A percentile compares a stretch with the other conserved stretches of the same genome.
Evolutionary conservation across 352 stramenopile genomes (phyloP).

Genomic region (Pythium monospermum): DNA sequence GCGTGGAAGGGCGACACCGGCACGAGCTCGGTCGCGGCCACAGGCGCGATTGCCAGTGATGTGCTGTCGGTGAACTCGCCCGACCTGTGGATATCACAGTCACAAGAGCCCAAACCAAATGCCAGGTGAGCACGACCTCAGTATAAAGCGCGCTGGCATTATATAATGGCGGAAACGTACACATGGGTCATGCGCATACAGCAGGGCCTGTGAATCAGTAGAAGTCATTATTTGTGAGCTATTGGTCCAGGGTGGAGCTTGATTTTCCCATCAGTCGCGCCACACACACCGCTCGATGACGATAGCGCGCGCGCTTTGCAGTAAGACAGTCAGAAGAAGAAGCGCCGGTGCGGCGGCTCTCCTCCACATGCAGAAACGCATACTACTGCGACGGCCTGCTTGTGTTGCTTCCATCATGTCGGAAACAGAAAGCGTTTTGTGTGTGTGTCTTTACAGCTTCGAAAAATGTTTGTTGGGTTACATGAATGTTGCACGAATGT

Average conservation of each 20-base stretch:
- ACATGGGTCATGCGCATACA: constrained; percentile 63
- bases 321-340: neutral
- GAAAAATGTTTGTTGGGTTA: no score
- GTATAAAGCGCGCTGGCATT: neutral
- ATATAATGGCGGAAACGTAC: constrained; percentile 27
- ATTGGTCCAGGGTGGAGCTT: neutral
- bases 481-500: constrained; percentile 7
- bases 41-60: constrained; percentile 26
- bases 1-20: constrained; percentile 48
- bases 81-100: constrained; percentile 26
- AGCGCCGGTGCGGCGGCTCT: neutral
- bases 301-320: constrained; percentile 22
- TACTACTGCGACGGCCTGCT: constrained; percentile 4
- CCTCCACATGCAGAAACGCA: no score
- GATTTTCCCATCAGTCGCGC: neutral
- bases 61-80: constrained; percentile 70
- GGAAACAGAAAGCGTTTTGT: neutral
- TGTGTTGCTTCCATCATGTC: neutral
- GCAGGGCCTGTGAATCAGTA: constrained; percentile 29
- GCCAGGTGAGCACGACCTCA: neutral
- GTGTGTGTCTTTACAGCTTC: neutral
- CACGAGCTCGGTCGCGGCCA: constrained; percentile 41
- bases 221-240: neutral
- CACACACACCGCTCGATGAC: constrained; percentile 39
- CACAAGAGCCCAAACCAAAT: neutral